A percentile compares a stretch with the other conserved stretches of the same genome.
phyloP scores from a whole-genome alignment of 306 rosid species.

The Chamaecrista fasciculata region DNA sequence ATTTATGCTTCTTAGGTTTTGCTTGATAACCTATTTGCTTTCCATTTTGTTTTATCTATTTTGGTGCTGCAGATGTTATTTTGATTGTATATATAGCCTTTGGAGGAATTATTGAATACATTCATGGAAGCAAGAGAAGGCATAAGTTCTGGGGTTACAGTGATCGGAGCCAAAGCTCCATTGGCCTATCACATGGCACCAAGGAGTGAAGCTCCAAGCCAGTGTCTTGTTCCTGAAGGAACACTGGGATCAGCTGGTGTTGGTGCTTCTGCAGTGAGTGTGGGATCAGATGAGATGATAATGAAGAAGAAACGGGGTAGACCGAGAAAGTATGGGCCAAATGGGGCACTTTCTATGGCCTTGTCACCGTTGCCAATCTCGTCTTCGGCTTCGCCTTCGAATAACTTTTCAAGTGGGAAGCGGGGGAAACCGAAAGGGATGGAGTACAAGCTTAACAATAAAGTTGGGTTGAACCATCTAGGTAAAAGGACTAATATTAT shows the following conservation, averaged over 20 bases:
- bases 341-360: slow-evolving; percentile 65
- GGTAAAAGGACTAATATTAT: slow-evolving; percentile 37
- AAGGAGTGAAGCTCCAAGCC: slow-evolving; percentile 55
- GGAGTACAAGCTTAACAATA: slow-evolving; percentile 55
- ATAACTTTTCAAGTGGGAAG: slow-evolving; percentile 43
- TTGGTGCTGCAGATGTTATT: slow-evolving; percentile 41
- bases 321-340: slow-evolving; percentile 77
- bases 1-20: too few relatives aligned
- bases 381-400: slow-evolving; percentile 45
- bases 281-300: slow-evolving; percentile 45
- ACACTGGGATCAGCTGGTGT: background rate
- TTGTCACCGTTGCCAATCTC: slow-evolving; percentile 69
- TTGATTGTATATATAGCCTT: slow-evolving; percentile 24
- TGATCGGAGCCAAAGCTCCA: slow-evolving; percentile 77
- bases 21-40: background rate
- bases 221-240: slow-evolving; percentile 38
- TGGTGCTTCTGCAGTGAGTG: slow-evolving; percentile 43
- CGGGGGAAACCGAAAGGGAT: slow-evolving; percentile 55
- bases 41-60: background rate
- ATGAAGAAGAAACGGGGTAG: slow-evolving; percentile 76
- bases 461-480: slow-evolving; percentile 47
- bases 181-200: slow-evolving; percentile 76
- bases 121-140: slow-evolving; percentile 78
- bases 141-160: slow-evolving; percentile 61
- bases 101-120: slow-evolving; percentile 25